Evolutionary conservation across 1,139 yeast genomes (phyloP).

Genomic region (Zygosaccharomyces pseudobailii): DNA sequence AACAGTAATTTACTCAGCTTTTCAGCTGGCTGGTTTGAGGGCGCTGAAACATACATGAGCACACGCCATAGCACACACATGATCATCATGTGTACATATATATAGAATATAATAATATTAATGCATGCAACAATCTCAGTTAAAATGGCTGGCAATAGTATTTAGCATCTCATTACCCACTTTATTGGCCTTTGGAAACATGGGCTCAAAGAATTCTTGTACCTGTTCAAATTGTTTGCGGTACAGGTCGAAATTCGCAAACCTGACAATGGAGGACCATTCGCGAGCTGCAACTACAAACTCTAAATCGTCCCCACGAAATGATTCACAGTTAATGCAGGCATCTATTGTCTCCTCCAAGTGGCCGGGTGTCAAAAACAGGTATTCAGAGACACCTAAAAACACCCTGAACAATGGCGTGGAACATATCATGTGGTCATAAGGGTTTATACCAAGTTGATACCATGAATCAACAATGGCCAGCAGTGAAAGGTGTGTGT

Average conservation of each 20-base stretch:
- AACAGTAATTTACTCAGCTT: not conserved
- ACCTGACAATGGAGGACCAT: conserved; percentile 80
- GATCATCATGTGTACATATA: not conserved
- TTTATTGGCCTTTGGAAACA: conserved; percentile 81
- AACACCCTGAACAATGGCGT: conserved; percentile 90
- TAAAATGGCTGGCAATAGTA: conserved; percentile 52
- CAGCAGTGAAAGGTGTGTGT: conserved; percentile 80
- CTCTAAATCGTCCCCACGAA: conserved; percentile 82
- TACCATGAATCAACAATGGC: conserved; percentile 96
- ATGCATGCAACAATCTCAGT: conserved; percentile 4
- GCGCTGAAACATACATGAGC: not conserved
- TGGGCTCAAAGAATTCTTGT: conserved; percentile 75
- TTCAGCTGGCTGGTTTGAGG: conserved; percentile 6
- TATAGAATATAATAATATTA: not conserved
- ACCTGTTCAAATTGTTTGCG: conserved; percentile 68
- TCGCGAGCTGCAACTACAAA: conserved; percentile 75
- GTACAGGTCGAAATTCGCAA: conserved; percentile 73
- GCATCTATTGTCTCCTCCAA: conserved; percentile 75
- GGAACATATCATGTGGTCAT: conserved; percentile 94
- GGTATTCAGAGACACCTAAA: conserved; percentile 87
- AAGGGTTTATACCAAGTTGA: conserved; percentile 78
- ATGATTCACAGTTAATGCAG: conserved; percentile 60
- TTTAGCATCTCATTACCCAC: conserved; percentile 95
- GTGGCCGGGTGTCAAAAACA: conserved; percentile 78
- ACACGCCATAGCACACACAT: not conserved